Evolutionary conservation across 768 basidiomycete species (phyloP), one percentile per base, ranked within the genome.

Genomic region (Lactifluus pinguis): DNA sequence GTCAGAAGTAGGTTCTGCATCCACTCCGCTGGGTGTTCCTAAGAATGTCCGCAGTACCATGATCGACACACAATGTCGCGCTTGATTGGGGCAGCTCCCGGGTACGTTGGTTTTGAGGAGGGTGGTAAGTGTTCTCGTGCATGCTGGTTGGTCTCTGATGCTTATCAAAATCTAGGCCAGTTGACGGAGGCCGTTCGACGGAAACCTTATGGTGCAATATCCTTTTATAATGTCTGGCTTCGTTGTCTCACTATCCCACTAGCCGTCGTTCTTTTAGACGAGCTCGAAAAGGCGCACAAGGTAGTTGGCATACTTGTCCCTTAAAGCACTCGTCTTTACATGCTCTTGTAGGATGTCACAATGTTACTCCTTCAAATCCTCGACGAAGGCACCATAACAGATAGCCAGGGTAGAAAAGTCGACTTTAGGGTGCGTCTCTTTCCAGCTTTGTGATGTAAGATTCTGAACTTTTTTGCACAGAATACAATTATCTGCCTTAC

Each of bases 401-500:
- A 97, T 69, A 92, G 89, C 63, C 92, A 94, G 70, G 93, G 93
- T 10, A 83, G 91, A 57, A 90, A 92, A 69, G 87, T 95, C 3
- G 92, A 93, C 71, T 95, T 95, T 76, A 92, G 87, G 78, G 86
- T 83, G 59, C 2, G 62, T 32, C 57, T 50, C n/a, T 21, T 50
- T 34, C 11, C 42, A 48, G n/a, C 7, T 7, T 13, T 41, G 36
- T 41, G 34, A 50, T 25, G 8, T 38, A 21, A 57, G 14, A 10
- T 51, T 56, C 59, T 49, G 4, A 48, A 34, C 11, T 25, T n/a
- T 55, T 19, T 49, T 25, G 56, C 53, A 3, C 55, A 85, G 84
- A 97, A 95, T 72, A 94, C 93, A 1, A 94, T 95, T 68, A 86
- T 97, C 68, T 92, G 90, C 70, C 74, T 93, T 32, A 95, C 93